Evolutionary conservation across 331 rosid genomes (phyloP).

Genomic region (Rhamnella rubrinervis): DNA sequence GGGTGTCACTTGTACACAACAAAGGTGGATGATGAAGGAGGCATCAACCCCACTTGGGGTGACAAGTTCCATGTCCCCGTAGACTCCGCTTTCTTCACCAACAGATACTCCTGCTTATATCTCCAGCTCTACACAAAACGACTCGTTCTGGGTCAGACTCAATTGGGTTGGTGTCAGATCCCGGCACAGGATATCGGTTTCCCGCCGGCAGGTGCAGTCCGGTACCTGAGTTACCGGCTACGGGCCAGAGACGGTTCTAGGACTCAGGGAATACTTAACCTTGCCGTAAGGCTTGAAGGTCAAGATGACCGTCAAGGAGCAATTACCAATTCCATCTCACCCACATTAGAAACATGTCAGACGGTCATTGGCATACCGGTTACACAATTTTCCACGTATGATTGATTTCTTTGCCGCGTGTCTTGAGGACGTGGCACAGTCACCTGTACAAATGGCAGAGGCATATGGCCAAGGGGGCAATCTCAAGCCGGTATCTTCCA

Average conservation of each 20-base stretch:
- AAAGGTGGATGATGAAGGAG: slow-evolving; percentile 34
- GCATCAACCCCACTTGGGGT: slow-evolving; percentile 36
- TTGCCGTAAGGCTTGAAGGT: slow-evolving; percentile 37
- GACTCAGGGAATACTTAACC: slow-evolving; percentile 38
- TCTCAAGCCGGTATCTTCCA: too few relatives aligned
- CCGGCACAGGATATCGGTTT: slow-evolving; percentile 46
- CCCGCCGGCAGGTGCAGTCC: slow-evolving; percentile 23
- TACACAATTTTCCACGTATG: slow-evolving; percentile 9
- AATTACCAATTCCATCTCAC: slow-evolving; percentile 1
- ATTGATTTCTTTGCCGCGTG: background rate
- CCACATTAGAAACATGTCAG: slow-evolving; percentile 20
- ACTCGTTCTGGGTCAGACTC: slow-evolving; percentile 34
- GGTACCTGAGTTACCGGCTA: slow-evolving; percentile 58
- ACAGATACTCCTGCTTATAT: slow-evolving; percentile 32
- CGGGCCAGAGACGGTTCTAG: slow-evolving; percentile 54
- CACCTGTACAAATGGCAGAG: background rate
- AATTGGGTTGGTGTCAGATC: slow-evolving; percentile 54
- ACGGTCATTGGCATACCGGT: slow-evolving; percentile 59
- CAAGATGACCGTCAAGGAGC: background rate
- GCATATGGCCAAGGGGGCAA: too few relatives aligned
- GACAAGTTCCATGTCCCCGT: slow-evolving; percentile 45
- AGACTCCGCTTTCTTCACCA: slow-evolving; percentile 43
- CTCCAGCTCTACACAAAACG: slow-evolving; percentile 42
- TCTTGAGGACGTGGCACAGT: background rate
- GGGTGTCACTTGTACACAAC: slow-evolving; percentile 26